Percentiles rank a stretch among this genome's conserved stretches.
These are phyloP conservation scores for Nannochloropsis gaditana DNA, from an alignment of 108 stramenopile species.

Conservation along the genomic window DNA sequence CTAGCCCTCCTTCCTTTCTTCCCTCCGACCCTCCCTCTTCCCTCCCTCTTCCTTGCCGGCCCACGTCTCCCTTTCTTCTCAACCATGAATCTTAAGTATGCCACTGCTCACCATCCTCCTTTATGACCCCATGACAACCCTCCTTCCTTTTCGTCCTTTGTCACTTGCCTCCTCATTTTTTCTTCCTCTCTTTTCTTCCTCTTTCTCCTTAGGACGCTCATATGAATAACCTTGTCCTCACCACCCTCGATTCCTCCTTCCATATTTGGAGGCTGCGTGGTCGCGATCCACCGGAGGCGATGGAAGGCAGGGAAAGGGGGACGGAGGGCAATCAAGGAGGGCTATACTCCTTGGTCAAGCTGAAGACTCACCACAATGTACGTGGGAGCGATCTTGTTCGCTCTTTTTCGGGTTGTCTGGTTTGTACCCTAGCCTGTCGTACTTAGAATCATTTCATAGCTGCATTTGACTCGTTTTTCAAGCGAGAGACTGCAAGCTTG, in stretches of 20 bases:
- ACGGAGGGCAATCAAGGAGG: background rate
- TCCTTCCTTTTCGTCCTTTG: background rate
- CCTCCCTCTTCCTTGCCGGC: background rate
- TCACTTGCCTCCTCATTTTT: background rate
- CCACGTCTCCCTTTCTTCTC: background rate
- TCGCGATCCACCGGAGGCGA: conserved; percentile 65
- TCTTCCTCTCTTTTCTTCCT: background rate
- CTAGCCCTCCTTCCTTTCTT: background rate
- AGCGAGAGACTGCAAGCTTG: background rate
- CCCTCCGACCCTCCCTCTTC: background rate
- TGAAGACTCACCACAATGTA: background rate
- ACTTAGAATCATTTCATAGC: background rate
- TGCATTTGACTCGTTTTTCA: background rate
- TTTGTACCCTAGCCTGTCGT: too few relatives aligned
- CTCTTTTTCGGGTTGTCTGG: too few relatives aligned
- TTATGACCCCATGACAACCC: too few relatives aligned
- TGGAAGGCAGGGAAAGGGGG: conserved; percentile 62
- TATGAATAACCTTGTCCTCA: conserved; percentile 57
- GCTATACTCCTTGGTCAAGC: background rate
- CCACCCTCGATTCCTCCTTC: conserved; percentile 77
- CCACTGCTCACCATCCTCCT: too few relatives aligned
- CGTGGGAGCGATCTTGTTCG: too few relatives aligned
- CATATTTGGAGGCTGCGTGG: conserved; percentile 69
- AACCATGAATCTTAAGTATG: too few relatives aligned
- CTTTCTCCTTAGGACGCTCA: background rate